Evolutionary conservation across 768 basidiomycete species (phyloP).

Genomic region (Pleurotus ostreatus): DNA sequence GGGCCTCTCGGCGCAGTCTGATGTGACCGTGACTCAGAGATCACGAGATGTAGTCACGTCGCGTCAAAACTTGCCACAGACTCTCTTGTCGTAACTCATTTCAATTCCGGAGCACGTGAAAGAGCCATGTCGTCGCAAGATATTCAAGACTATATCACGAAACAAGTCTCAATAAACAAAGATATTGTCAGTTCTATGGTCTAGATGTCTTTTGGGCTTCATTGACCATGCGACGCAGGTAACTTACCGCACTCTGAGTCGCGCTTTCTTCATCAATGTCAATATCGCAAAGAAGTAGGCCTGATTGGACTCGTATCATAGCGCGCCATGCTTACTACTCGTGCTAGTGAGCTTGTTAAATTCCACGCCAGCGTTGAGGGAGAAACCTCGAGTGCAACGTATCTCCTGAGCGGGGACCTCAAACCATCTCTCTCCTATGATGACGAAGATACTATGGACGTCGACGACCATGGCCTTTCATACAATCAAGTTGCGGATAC

Average conservation of each 20-base stretch:
- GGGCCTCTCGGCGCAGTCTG: no score
- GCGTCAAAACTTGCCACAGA: no score
- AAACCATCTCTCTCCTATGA: conserved; percentile 11
- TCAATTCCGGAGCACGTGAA: no score
- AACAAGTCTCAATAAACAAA: conserved; percentile 46
- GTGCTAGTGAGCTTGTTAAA: conserved; percentile 55
- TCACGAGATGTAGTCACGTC: no score
- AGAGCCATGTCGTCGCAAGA: conserved; percentile 35
- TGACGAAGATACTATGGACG: conserved; percentile 8
- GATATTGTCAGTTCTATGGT: conserved; percentile 35
- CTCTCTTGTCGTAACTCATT: no score
- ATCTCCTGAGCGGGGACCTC: conserved; percentile 60
- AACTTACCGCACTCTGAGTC: conserved; percentile 74
- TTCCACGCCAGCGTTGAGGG: conserved; percentile 49
- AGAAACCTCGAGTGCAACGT: conserved; percentile 56
- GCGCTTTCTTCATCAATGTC: conserved; percentile 67
- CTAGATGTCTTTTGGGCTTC: not conserved
- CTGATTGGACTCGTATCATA: not conserved
- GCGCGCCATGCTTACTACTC: not conserved
- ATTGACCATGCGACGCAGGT: conserved; percentile 42
- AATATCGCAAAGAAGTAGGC: conserved; percentile 75
- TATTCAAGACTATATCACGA: conserved; percentile 45
- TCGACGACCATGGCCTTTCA: not conserved
- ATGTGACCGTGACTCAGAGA: no score
- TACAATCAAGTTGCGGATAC: conserved; percentile 23